phyloP scores from a whole-genome alignment of 495 filamentous ascomycete genomes.

The Penicillium soppii region DNA sequence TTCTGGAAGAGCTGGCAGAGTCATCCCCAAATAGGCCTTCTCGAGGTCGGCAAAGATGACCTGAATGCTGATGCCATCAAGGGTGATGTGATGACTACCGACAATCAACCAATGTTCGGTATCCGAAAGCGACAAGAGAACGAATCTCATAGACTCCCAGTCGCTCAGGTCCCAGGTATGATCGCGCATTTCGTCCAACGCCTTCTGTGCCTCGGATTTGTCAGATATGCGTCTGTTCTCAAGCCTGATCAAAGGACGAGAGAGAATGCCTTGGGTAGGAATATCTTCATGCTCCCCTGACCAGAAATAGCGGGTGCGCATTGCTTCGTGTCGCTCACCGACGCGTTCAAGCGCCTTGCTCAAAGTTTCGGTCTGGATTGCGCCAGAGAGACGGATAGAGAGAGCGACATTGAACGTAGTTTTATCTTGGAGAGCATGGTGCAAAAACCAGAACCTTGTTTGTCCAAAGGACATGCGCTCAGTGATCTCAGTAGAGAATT shows the following conservation, averaged over 20 bases:
- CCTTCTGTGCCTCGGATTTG: not conserved
- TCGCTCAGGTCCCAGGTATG: conserved; percentile 21
- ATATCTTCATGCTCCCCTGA: not conserved
- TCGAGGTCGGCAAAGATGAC: conserved; percentile 37
- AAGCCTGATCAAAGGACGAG: not conserved
- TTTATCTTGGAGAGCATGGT: conserved; percentile 23
- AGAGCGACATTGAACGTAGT: conserved; percentile 30
- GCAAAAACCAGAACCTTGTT: conserved; percentile 42
- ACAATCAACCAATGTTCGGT: conserved; percentile 23
- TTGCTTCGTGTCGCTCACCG: conserved; percentile 33
- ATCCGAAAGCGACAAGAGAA: conserved; percentile 14
- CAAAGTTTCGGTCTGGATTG: conserved; percentile 11
- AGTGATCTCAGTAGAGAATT: no score
- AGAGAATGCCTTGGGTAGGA: not conserved
- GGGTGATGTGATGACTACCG: conserved; percentile 39
- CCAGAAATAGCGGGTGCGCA: not conserved
- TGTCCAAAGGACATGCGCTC: conserved; percentile 40
- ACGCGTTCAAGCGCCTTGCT: conserved; percentile 27
- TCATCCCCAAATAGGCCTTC: conserved; percentile 24
- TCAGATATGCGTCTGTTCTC: not conserved
- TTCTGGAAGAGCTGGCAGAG: not conserved
- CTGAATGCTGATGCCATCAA: conserved; percentile 40
- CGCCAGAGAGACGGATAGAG: not conserved
- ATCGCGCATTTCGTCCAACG: not conserved
- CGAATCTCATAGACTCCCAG: conserved; percentile 16